A percentile compares a stretch with the other conserved stretches of the same genome.
phyloP scores from a whole-genome alignment of 2,329 filamentous ascomycete genomes.

The Sporothrix phasma region DNA sequence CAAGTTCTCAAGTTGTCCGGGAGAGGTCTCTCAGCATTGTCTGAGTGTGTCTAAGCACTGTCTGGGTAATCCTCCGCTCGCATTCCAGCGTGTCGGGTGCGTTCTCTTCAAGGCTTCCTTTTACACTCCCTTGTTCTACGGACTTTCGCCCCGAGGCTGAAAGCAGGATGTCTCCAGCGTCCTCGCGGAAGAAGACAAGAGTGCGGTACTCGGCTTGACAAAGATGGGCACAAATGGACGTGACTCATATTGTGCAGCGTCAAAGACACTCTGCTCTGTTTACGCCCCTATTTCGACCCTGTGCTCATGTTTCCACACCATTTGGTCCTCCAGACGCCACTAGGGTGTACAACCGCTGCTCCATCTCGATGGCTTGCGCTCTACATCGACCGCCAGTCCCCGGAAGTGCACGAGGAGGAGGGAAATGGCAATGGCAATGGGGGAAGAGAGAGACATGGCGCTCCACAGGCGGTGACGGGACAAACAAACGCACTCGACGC shows the following conservation, averaged over 20 bases:
- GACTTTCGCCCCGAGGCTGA: slow-evolving; percentile 3
- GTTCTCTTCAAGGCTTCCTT: not conserved
- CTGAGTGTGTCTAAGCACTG: not conserved
- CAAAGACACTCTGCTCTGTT: not conserved
- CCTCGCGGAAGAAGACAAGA: not conserved
- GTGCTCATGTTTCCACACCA: not conserved
- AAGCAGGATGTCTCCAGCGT: not conserved
- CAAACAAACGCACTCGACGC: not conserved
- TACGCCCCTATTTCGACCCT: not conserved
- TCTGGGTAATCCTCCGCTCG: not conserved
- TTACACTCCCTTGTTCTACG: not conserved
- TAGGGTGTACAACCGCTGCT: not conserved
- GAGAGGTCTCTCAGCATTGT: not conserved
- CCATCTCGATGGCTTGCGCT: not conserved
- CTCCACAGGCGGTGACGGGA: not conserved
- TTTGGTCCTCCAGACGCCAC: not conserved
- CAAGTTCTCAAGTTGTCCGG: not conserved
- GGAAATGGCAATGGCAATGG: too few relatives aligned
- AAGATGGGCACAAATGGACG: too few relatives aligned
- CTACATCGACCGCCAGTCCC: not conserved
- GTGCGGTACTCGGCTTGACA: not conserved
- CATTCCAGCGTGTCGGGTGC: not conserved
- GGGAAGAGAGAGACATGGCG: too few relatives aligned
- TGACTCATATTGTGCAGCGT: not conserved
- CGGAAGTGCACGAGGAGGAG: not conserved